Evolutionary conservation across 306 rosid genomes (phyloP).

Genomic region (Parietaria judaica): DNA sequence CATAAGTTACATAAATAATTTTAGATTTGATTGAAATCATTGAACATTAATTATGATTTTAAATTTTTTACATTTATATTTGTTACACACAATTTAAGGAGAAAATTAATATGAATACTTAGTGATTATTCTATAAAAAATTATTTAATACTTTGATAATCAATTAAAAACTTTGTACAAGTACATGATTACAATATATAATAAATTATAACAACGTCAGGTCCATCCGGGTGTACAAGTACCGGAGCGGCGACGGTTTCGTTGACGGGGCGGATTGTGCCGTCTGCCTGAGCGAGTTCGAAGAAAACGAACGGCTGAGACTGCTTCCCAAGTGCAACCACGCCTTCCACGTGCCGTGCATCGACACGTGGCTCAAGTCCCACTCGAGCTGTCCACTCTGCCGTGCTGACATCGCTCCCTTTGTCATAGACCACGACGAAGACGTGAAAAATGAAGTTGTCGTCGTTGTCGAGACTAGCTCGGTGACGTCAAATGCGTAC

Average conservation of each 20-base stretch:
- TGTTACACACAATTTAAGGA: too few relatives aligned
- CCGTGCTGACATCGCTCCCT: slow-evolving; percentile 36
- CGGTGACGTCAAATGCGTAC: slow-evolving; percentile 14
- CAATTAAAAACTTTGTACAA: too few relatives aligned
- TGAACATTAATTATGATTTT: too few relatives aligned
- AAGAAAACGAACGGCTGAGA: slow-evolving; percentile 58
- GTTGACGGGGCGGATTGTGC: slow-evolving; percentile 66
- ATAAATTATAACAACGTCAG: background rate
- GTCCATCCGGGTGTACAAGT: slow-evolving; percentile 50
- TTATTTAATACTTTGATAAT: too few relatives aligned
- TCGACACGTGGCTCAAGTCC: slow-evolving; percentile 70
- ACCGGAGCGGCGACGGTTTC: slow-evolving; percentile 31
- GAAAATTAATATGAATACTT: too few relatives aligned
- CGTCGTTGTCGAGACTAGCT: slow-evolving; percentile 3
- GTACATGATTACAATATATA: too few relatives aligned
- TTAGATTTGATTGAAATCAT: too few relatives aligned
- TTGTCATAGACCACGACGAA: background rate
- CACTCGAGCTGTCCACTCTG: slow-evolving; percentile 68
- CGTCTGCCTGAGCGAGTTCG: slow-evolving; percentile 66
- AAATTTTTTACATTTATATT: too few relatives aligned
- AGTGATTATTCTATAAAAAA: too few relatives aligned
- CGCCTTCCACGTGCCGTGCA: slow-evolving; percentile 76
- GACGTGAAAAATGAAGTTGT: background rate
- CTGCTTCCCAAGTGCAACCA: slow-evolving; percentile 67
- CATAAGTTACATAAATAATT: too few relatives aligned